Conservation (phyloP, 1,284 basidiomycete genomes). For the Wallemia hederae region DNA sequence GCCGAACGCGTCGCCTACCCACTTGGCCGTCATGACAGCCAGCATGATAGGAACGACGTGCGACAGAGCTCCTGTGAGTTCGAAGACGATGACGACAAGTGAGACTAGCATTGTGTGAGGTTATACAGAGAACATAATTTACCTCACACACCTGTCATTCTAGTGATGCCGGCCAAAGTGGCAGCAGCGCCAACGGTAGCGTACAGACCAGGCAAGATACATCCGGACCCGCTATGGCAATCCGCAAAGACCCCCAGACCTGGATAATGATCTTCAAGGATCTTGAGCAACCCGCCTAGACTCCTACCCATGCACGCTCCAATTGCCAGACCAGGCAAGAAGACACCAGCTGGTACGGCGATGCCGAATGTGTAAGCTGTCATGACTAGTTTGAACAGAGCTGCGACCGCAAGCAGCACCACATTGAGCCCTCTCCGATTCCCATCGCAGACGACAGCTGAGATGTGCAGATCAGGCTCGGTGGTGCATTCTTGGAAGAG, state of each 20-base stretch:
- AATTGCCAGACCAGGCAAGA: conserved; percentile 39
- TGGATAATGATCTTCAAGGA: conserved; percentile 37
- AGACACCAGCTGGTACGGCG: conserved; percentile 40
- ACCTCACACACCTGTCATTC: conserved; percentile 34
- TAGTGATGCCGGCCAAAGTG: conserved; percentile 47
- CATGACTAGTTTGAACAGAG: conserved; percentile 27
- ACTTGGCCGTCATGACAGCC: conserved; percentile 43
- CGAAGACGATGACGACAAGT: conserved; percentile 87
- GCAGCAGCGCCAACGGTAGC: conserved; percentile 53
- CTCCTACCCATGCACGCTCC: conserved; percentile 67
- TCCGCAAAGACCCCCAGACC: conserved; percentile 30
- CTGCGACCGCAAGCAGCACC: conserved; percentile 31
- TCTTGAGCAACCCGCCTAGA: conserved; percentile 55
- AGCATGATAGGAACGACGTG: conserved; percentile 82
- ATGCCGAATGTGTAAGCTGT: conserved; percentile 48
- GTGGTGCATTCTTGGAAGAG: conserved; percentile 32
- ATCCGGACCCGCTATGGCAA: conserved; percentile 36
- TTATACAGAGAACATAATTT: too few species aligned
- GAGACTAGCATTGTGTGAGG: conserved; percentile 31
- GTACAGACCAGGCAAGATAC: conserved; percentile 51
- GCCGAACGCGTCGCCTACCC: conserved; percentile 38
- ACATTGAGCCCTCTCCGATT: conserved; percentile 34
- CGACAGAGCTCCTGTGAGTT: conserved; percentile 73
- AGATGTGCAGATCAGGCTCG: background rate
- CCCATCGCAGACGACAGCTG: conserved; percentile 15